Evolutionary conservation across 2,329 filamentous ascomycete species (phyloP), one percentile per base, ranked within the genome.

Genomic region (Trichoderma gracile): DNA sequence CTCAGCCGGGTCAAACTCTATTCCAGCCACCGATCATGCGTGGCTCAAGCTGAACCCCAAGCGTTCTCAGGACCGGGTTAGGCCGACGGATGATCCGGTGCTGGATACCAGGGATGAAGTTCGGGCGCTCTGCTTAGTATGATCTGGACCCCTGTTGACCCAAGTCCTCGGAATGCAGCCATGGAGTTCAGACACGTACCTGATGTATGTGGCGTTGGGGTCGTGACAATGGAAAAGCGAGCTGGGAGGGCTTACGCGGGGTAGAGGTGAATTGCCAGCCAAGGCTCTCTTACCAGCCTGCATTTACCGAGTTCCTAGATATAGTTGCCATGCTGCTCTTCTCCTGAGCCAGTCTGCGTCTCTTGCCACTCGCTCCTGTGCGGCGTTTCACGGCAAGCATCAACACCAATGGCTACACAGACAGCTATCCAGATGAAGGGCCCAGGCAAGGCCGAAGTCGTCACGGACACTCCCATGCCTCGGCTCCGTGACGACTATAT

Each of bases 401-500:
- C 27, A 30, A 38, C 8, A 14, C 15, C 56, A 53, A 64, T 64
- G 63, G 38, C 56, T 19, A 65, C 49, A 14, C 63, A 67, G 43
- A 67, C 38, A 17, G 63, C 65, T 3, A 62, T 67, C 45, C 62
- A 65, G 23, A 55, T 67, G 25, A 46, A 54, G 25, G 63, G 52
- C 8, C 63, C 63, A 14, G 65, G 65, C 15, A 50, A 57, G 43
- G 65, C 63, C 15, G 46, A 65, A 25, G 21, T 67, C 10, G 56
- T 67, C 33, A 47, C 15, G 5, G 38, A 68, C 40, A 52, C 56
- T 12, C 65, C 65, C 17, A 56, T 65, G 42, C 65, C 66, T 21
- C 59, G 55, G 27, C 62, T 64, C n/a, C 56, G 63, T 15, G 68
- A 69, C 19, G 69, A 69, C 49, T 71, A 71, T n/a, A 56, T 78